Evolutionary conservation across 2,329 filamentous ascomycete genomes (phyloP).

Genomic region (Mariannaea elegans): DNA sequence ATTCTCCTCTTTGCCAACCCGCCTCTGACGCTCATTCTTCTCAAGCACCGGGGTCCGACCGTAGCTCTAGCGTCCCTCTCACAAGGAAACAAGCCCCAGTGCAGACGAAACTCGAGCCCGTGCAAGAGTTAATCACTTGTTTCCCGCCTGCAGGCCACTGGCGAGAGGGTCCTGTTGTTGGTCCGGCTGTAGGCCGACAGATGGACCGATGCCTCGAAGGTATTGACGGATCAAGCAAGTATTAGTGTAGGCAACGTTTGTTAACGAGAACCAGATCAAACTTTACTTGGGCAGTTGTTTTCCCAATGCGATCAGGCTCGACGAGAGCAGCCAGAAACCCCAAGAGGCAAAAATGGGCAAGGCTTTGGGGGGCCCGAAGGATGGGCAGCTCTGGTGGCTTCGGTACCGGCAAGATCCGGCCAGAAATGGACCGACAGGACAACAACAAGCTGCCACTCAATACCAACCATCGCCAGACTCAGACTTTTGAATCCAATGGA

Average conservation of each 20-base stretch:
- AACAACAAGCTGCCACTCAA: slow-evolving; percentile 5
- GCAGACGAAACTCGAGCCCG: slow-evolving; percentile 10
- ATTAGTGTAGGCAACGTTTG: slow-evolving; percentile 19
- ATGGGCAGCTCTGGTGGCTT: slow-evolving; percentile 30
- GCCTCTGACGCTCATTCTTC: neutral
- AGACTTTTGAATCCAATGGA: neutral
- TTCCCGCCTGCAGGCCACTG: neutral
- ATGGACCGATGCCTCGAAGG: slow-evolving; percentile 20
- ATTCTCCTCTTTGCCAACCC: neutral
- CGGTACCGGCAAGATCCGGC: slow-evolving; percentile 35
- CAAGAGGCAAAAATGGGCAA: neutral
- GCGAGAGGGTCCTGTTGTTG: neutral
- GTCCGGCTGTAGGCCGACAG: slow-evolving; percentile 15
- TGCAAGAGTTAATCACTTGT: slow-evolving; percentile 15
- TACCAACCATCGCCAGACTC: neutral
- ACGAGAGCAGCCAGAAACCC: slow-evolving; percentile 21
- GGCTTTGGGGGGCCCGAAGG: slow-evolving; percentile 20
- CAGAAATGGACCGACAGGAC: slow-evolving; percentile 31
- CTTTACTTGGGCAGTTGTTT: slow-evolving; percentile 28
- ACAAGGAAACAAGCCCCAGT: neutral
- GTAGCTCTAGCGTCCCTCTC: neutral
- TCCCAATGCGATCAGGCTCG: slow-evolving; percentile 27
- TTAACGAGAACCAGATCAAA: slow-evolving; percentile 29
- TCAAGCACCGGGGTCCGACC: neutral
- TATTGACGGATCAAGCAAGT: slow-evolving; percentile 21